Evolutionary conservation across 2,329 filamentous ascomycete genomes (phyloP), one percentile per base, ranked within the genome.

Genomic region (Ceratocystis eucalypticola): DNA sequence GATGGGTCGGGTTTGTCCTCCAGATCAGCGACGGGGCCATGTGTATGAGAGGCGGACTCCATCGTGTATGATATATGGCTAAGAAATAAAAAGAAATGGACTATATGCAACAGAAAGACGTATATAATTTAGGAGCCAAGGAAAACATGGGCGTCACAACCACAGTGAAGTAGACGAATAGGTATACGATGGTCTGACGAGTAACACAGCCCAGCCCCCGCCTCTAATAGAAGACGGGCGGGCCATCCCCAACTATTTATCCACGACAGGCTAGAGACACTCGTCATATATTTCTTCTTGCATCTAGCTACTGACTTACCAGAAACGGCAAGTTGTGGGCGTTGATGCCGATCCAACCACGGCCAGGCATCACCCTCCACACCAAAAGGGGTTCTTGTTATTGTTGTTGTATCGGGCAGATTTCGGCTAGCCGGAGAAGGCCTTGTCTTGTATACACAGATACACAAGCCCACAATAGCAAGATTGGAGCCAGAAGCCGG

Each of bases 11-110:
- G 25, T 2, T 7, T 33, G 12, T 57, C 28, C 2, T 17, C 53
- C 15, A 17, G 59, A 59, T 62, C 64, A 17, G 37, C 62, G 10
- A 17, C 66, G 25, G 57, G 48, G n/a, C 55, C 64, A 7, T 41
- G 37, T 8, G 30, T n/a, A 25, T 33, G 22, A 3, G 22, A 57
- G 12, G 25, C 22, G 1, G 64, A 55, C 46, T 65, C 64, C 64
- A 65, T 65, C 5, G 28, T 50, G 41, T 28, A 37, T 37, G 33
- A n/a, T n/a, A 20, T 50, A 61, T 37, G 12, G 4, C n/a, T 7
- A 30, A 33, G 53, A n/a, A 30, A 17, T 1, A 57, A 8, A 3
- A n/a, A 22, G 5, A n/a, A 22, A 7, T 15, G 15, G 20, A n/a
- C 6, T 41, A 48, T 37, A 37, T 22, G 20, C 8, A 7, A 44